These are phyloP conservation scores for Parastagonospora nodorum DNA, from an alignment of 2,329 filamentous ascomycete species.

Conservation along the genomic window DNA sequence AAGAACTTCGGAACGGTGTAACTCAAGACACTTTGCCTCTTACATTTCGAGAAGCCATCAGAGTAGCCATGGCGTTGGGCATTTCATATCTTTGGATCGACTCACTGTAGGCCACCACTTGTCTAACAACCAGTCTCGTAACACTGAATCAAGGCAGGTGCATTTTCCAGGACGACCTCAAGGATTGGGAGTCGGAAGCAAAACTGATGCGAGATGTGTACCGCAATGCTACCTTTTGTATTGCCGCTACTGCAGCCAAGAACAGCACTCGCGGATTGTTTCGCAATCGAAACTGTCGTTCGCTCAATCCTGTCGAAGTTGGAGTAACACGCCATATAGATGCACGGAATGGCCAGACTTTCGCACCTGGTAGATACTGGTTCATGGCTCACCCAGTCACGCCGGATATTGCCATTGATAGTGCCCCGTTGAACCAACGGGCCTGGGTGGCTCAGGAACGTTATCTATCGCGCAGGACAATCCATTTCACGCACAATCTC, in stretches of 20 bases:
- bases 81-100: neutral
- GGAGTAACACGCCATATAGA: too few species aligned
- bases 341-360: too few species aligned
- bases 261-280: conserved; percentile 3
- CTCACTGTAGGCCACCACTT: neutral
- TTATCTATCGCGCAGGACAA: conserved; percentile 10
- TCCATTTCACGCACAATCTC: conserved; percentile 12
- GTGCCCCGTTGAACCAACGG: conserved; percentile 12
- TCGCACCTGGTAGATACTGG: neutral
- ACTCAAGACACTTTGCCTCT: neutral
- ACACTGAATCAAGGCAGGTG: conserved; percentile 1
- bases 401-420: neutral
- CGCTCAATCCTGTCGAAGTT: neutral
- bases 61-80: neutral
- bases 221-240: conserved; percentile 6
- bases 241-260: conserved; percentile 11
- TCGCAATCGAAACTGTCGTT: neutral
- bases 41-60: neutral
- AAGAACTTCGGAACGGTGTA: neutral
- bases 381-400: neutral
- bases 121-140: neutral
- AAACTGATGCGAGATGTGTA: conserved; percentile 12
- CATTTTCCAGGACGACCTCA: conserved; percentile 18
- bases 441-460: conserved; percentile 25
- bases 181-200: conserved; percentile 13